phyloP scores from a whole-genome alignment of 345 rosid genomes.

The Cardiospermum halicacabum region DNA sequence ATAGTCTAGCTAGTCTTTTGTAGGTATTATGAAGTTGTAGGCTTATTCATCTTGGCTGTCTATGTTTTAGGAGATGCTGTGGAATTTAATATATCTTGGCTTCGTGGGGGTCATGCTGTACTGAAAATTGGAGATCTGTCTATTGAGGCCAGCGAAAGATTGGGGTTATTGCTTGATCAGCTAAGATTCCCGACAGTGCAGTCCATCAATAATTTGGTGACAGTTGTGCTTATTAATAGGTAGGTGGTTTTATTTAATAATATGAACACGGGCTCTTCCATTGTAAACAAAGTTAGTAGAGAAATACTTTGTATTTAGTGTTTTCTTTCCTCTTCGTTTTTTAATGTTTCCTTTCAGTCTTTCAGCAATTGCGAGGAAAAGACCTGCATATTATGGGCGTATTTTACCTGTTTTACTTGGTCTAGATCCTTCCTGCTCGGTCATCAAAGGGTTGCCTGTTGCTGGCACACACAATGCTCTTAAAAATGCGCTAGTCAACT shows the following conservation, averaged over 20 bases:
- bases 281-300: not conserved
- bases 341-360: conserved; percentile 49
- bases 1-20: not conserved
- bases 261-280: not conserved
- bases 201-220: conserved; percentile 58
- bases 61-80: conserved; percentile 41
- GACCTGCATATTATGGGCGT: conserved; percentile 88
- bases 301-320: not conserved
- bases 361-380: conserved; percentile 76
- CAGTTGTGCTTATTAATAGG: conserved; percentile 77
- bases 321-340: conserved; percentile 3
- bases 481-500: conserved; percentile 62
- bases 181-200: conserved; percentile 80
- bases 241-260: conserved; percentile 20
- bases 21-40: not conserved
- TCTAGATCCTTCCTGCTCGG: conserved; percentile 66
- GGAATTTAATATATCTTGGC: conserved; percentile 77
- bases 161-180: conserved; percentile 88
- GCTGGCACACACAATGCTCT: conserved; percentile 64
- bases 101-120: conserved; percentile 85
- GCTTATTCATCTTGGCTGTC: conserved; percentile 21
- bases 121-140: conserved; percentile 85
- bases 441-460: conserved; percentile 53
- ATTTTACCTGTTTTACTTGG: conserved; percentile 89
- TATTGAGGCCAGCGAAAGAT: conserved; percentile 75